Evolutionary conservation across 2,329 filamentous ascomycete genomes (phyloP).

Genomic region (Colletotrichum sp.): DNA sequence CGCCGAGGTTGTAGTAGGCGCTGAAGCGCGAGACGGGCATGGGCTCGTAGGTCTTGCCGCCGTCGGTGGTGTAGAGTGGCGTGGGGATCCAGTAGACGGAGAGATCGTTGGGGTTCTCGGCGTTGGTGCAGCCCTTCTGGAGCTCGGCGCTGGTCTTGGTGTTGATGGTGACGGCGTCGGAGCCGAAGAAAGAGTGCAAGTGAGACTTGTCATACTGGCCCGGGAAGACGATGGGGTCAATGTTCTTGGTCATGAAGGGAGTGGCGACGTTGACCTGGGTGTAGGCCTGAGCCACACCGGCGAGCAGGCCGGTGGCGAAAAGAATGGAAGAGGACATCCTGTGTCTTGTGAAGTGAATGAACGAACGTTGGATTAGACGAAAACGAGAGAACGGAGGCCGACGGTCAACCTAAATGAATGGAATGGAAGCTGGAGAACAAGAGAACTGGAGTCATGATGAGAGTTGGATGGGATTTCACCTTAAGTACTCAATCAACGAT

Average conservation of each 20-base stretch:
- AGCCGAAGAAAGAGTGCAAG: slow-evolving; percentile 41
- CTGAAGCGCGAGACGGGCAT: slow-evolving; percentile 44
- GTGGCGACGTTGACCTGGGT: slow-evolving; percentile 24
- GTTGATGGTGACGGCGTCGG: slow-evolving; percentile 34
- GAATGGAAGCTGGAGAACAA: background rate
- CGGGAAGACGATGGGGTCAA: slow-evolving; percentile 37
- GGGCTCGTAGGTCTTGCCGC: slow-evolving; percentile 32
- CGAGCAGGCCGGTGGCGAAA: slow-evolving; percentile 11
- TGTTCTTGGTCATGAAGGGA: slow-evolving; percentile 37
- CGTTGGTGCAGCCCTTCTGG: slow-evolving; percentile 47
- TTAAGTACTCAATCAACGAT: background rate
- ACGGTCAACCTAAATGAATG: background rate
- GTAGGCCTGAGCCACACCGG: slow-evolving; percentile 26
- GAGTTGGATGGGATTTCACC: background rate
- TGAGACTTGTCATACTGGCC: slow-evolving; percentile 35
- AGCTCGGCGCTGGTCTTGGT: slow-evolving; percentile 38
- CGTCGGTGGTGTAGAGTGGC: slow-evolving; percentile 38
- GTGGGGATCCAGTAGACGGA: slow-evolving; percentile 53
- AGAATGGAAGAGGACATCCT: slow-evolving; percentile 22
- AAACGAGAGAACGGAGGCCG: background rate
- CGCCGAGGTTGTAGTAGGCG: slow-evolving; percentile 49
- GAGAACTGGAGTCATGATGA: background rate
- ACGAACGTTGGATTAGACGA: background rate
- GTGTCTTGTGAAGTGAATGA: slow-evolving; percentile 11
- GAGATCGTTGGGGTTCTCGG: slow-evolving; percentile 51